Conservation (phyloP, 2,329 filamentous ascomycete genomes). For the Paecilomyces variotii region DNA sequence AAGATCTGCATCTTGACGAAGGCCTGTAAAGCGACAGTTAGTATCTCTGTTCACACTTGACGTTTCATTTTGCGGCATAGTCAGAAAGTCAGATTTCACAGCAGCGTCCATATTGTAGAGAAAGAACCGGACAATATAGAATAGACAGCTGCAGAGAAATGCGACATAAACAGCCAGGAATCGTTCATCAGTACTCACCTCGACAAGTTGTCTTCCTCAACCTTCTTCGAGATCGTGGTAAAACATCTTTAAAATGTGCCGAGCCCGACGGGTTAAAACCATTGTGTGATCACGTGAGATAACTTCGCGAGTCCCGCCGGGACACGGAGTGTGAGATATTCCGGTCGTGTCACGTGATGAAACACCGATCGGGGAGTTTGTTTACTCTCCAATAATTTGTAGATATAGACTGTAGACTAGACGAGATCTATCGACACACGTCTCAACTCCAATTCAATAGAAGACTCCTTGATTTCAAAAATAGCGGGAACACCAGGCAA, state of each 20-base stretch:
- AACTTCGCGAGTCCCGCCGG: neutral
- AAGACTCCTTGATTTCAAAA: neutral
- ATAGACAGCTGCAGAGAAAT: neutral
- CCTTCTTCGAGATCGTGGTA: constrained; percentile 37
- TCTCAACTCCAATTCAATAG: neutral
- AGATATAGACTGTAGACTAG: neutral
- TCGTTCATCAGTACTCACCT: constrained; percentile 37
- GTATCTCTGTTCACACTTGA: constrained; percentile 6
- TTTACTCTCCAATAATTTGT: neutral
- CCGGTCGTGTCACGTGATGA: neutral
- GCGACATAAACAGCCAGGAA: neutral
- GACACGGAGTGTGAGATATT: neutral
- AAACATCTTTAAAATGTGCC: constrained; percentile 7
- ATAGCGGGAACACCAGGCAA: neutral
- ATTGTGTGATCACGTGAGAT: constrained; percentile 33
- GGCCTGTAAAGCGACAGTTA: constrained; percentile 23
- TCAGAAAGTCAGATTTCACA: neutral
- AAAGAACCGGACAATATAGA: neutral
- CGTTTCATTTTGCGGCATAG: neutral
- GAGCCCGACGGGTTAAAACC: constrained; percentile 27
- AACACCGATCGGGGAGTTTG: neutral
- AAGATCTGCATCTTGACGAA: constrained; percentile 47
- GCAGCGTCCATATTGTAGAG: neutral
- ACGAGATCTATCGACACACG: neutral
- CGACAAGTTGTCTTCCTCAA: constrained; percentile 57